Conservation (phyloP, 257 asterid genomes). For the Henckelia pumila region DNA sequence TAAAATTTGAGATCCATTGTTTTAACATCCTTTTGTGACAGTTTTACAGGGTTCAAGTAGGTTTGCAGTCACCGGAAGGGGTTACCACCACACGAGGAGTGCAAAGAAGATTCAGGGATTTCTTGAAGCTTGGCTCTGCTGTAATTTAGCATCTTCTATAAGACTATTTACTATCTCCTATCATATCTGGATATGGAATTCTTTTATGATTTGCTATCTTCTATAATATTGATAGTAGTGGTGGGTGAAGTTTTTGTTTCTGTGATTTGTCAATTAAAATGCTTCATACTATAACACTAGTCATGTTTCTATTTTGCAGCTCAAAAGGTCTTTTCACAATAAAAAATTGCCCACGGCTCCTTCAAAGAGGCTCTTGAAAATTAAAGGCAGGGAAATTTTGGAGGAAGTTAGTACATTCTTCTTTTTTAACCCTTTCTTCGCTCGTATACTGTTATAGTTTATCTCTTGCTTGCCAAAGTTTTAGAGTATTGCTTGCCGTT, state of each 20-base stretch:
- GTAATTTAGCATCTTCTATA: constrained; percentile 37
- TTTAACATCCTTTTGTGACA: constrained; percentile 36
- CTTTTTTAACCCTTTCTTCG: constrained; percentile 20
- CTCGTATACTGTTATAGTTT: constrained; percentile 8
- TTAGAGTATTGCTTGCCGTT: background rate
- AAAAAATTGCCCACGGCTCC: constrained; percentile 61
- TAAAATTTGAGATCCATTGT: background rate
- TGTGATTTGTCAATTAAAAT: constrained; percentile 21
- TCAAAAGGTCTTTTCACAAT: constrained; percentile 49
- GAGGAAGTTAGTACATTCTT: constrained; percentile 55
- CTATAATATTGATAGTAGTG: constrained; percentile 13
- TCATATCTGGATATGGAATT: constrained; percentile 8
- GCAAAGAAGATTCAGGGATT: constrained; percentile 65
- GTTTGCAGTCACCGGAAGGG: constrained; percentile 76
- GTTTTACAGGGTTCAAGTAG: constrained; percentile 82
- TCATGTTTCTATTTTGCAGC: constrained; percentile 41
- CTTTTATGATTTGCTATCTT: background rate
- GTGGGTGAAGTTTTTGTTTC: constrained; percentile 5
- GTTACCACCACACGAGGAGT: constrained; percentile 50
- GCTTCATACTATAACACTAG: constrained; percentile 17
- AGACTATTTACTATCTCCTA: constrained; percentile 10
- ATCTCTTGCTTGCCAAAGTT: constrained; percentile 2
- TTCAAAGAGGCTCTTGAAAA: constrained; percentile 51
- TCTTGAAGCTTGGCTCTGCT: constrained; percentile 59
- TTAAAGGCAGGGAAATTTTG: constrained; percentile 39